These are phyloP conservation scores for Boehmeria nivea DNA, from an alignment of 306 rosid genomes.

Conservation along the genomic window DNA sequence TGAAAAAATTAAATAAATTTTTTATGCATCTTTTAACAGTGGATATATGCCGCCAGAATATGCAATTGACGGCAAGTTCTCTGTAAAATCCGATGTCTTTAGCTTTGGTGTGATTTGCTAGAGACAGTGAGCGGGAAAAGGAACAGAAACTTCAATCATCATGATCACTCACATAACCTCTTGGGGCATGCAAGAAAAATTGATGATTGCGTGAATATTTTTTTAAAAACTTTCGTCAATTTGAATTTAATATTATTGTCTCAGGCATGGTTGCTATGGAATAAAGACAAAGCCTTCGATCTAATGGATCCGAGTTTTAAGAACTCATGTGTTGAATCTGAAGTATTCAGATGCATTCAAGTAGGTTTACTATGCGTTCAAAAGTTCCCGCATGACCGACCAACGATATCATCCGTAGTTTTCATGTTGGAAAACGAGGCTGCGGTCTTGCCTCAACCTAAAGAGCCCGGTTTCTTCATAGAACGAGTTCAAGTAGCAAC, in stretches of 20 bases:
- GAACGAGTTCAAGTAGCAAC: constrained; percentile 13
- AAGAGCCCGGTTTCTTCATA: constrained; percentile 25
- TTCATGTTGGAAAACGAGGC: constrained; percentile 19
- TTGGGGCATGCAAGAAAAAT: constrained; percentile 25
- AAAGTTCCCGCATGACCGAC: constrained; percentile 17
- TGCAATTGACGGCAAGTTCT: constrained; percentile 23
- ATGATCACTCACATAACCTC: constrained; percentile 19
- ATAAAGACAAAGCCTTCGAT: constrained; percentile 22
- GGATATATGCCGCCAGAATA: constrained; percentile 33
- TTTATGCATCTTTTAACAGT: too few relatives aligned
- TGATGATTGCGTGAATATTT: too few relatives aligned
- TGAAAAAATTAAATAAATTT: background rate
- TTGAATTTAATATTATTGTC: background rate
- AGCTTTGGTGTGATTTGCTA: constrained; percentile 27
- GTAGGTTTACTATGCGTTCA: constrained; percentile 50
- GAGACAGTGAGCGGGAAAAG: constrained; percentile 23
- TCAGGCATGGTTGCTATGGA: constrained; percentile 36
- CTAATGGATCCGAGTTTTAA: constrained; percentile 23
- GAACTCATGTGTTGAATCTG: constrained; percentile 8
- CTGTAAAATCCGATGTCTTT: constrained; percentile 25
- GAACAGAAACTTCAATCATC: constrained; percentile 16
- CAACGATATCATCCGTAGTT: constrained; percentile 20
- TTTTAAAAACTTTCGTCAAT: too few relatives aligned
- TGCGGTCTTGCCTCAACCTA: constrained; percentile 12
- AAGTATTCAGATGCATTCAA: constrained; percentile 39